phyloP scores from a whole-genome alignment of 495 filamentous ascomycete species.

The Podospora tetraspora region DNA sequence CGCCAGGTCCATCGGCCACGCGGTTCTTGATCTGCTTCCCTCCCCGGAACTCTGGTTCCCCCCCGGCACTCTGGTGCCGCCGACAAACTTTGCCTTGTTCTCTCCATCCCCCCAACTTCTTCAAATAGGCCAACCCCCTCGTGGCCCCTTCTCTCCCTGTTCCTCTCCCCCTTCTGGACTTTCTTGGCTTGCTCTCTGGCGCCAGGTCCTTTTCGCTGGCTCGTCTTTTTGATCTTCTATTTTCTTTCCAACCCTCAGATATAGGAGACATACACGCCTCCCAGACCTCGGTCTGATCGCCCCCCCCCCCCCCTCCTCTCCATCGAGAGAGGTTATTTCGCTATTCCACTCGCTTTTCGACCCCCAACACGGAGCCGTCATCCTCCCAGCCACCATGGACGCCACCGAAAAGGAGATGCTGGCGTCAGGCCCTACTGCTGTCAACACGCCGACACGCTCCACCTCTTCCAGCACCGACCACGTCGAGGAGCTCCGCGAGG shows the following conservation, averaged over 20 bases:
- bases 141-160: neutral
- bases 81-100: neutral
- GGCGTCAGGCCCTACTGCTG: neutral
- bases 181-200: neutral
- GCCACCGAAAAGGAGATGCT: slow-evolving; percentile 2
- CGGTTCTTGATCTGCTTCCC: neutral
- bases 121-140: neutral
- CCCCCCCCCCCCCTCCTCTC: neutral
- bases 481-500: slow-evolving; percentile 41
- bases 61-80: neutral
- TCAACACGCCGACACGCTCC: slow-evolving; percentile 20
- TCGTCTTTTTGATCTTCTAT: neutral
- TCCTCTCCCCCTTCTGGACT: neutral
- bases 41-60: neutral
- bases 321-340: neutral
- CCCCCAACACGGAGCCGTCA: neutral
- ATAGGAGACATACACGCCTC: neutral
- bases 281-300: neutral
- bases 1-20: neutral
- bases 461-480: slow-evolving; percentile 37
- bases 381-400: neutral
- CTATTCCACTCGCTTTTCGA: neutral
- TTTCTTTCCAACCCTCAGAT: neutral
- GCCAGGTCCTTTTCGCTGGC: neutral
- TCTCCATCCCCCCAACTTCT: neutral